A percentile compares a stretch with the other conserved stretches of the same genome.
Evolutionary conservation across 805 yeast genomes (phyloP).

Genomic region (Yueomyces sp.): DNA sequence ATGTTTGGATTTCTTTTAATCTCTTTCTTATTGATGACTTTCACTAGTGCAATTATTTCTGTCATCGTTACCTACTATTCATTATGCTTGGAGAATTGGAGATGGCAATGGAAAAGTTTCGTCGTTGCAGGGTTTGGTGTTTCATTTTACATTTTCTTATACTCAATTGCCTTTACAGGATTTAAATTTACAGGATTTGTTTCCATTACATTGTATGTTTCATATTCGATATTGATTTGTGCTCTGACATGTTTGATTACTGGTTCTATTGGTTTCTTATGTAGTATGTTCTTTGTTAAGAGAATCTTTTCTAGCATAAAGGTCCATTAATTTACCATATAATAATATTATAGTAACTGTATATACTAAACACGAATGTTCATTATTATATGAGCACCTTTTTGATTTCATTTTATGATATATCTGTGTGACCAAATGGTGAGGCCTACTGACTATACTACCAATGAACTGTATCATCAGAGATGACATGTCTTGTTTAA

Average conservation of each 20-base stretch:
- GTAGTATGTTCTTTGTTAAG: constrained; percentile 61
- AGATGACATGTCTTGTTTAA: too few species aligned
- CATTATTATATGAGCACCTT: too few species aligned
- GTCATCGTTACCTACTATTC: constrained; percentile 70
- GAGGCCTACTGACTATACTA: neutral
- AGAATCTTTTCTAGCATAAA: constrained; percentile 75
- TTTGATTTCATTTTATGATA: too few species aligned
- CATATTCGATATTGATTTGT: constrained; percentile 67
- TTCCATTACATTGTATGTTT: constrained; percentile 66
- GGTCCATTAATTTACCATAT: constrained; percentile 39
- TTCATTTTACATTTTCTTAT: constrained; percentile 69
- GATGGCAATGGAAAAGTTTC: constrained; percentile 95
- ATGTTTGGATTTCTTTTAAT: constrained; percentile 95
- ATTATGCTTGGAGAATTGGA: constrained; percentile 81
- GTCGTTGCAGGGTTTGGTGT: constrained; percentile 89
- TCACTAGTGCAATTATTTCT: constrained; percentile 72
- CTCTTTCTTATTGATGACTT: constrained; percentile 69
- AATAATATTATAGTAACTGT: too few species aligned
- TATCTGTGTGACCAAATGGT: too few species aligned
- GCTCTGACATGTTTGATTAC: constrained; percentile 64
- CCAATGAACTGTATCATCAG: too few species aligned
- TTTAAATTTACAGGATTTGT: constrained; percentile 61
- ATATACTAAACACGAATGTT: too few species aligned
- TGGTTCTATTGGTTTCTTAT: constrained; percentile 76
- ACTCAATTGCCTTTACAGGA: constrained; percentile 62